Evolutionary conservation across 306 rosid genomes (phyloP).

Genomic region (Sphenostylis stenocarpa): DNA sequence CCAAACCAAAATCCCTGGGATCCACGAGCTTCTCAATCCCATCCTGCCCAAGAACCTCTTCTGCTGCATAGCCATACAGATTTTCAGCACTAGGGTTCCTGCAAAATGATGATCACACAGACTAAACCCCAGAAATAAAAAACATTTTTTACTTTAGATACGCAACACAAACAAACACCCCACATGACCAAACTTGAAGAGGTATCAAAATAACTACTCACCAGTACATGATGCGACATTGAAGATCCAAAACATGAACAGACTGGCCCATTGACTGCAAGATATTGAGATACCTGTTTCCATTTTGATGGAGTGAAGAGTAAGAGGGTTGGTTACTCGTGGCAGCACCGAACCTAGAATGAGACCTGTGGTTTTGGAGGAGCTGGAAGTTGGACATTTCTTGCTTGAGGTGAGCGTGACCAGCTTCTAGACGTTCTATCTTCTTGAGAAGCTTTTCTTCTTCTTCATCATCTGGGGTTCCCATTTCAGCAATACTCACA

Average conservation of each 20-base stretch:
- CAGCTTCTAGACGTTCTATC: slow-evolving; percentile 78
- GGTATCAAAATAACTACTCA: slow-evolving; percentile 21
- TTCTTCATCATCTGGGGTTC: slow-evolving; percentile 50
- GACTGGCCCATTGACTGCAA: slow-evolving; percentile 98
- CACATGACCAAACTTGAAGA: slow-evolving; percentile 1
- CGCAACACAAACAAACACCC: slow-evolving; percentile 22
- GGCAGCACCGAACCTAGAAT: slow-evolving; percentile 55
- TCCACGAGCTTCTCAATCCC: slow-evolving; percentile 66
- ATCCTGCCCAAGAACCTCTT: slow-evolving; percentile 75
- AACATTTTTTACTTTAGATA: background rate
- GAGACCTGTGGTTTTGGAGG: slow-evolving; percentile 57
- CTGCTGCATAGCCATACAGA: slow-evolving; percentile 75
- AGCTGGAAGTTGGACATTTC: slow-evolving; percentile 80
- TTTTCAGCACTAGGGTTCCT: slow-evolving; percentile 93
- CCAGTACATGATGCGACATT: slow-evolving; percentile 75
- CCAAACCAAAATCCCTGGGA: slow-evolving; percentile 52
- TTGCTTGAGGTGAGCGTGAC: slow-evolving; percentile 72
- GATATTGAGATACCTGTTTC: slow-evolving; percentile 72
- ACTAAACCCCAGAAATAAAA: slow-evolving; percentile 17
- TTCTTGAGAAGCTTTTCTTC: slow-evolving; percentile 65
- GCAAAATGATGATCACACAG: slow-evolving; percentile 35
- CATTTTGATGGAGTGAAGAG: slow-evolving; percentile 51
- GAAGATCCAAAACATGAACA: slow-evolving; percentile 80
- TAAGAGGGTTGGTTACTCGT: slow-evolving; percentile 57
- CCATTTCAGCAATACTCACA: slow-evolving; percentile 43